These are phyloP conservation scores for Mycena alexandri DNA, from an alignment of 768 basidiomycete genomes.

Conservation along the genomic window DNA sequence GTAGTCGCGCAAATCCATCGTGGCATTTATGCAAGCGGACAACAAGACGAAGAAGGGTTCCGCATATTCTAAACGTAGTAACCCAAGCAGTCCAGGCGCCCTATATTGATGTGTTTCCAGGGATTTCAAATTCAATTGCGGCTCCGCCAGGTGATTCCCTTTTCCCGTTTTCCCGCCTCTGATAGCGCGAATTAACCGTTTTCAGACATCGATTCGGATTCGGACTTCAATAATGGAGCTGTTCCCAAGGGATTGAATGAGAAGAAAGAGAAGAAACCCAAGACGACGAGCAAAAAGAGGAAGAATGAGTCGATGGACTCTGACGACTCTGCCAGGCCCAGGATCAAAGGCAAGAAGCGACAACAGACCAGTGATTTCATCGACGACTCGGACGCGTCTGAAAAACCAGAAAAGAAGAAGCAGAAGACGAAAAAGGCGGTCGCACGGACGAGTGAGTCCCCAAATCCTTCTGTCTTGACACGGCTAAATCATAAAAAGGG, in stretches of 20 bases:
- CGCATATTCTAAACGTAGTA: conserved; percentile 49
- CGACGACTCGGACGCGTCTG: conserved; percentile 11
- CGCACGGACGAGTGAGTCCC: conserved; percentile 8
- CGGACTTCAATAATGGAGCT: conserved; percentile 61
- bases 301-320: no score
- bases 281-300: conserved; percentile 39
- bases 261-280: conserved; percentile 30
- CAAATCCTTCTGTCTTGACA: not conserved
- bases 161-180: not conserved
- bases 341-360: conserved; percentile 28
- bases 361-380: conserved; percentile 30
- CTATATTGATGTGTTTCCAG: conserved; percentile 38
- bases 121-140: conserved; percentile 45
- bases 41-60: conserved; percentile 27
- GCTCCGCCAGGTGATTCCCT: conserved; percentile 50
- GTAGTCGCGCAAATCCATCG: not conserved
- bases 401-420: conserved; percentile 21
- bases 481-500: not conserved
- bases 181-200: not conserved
- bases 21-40: not conserved
- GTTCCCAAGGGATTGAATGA: conserved; percentile 41
- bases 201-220: conserved; percentile 61
- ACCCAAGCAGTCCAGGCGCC: not conserved
- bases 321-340: no score
- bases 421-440: not conserved